Evolutionary conservation across 2,329 filamentous ascomycete species (phyloP), one percentile per base, ranked within the genome.

Genomic region (Xylaria sp.): DNA sequence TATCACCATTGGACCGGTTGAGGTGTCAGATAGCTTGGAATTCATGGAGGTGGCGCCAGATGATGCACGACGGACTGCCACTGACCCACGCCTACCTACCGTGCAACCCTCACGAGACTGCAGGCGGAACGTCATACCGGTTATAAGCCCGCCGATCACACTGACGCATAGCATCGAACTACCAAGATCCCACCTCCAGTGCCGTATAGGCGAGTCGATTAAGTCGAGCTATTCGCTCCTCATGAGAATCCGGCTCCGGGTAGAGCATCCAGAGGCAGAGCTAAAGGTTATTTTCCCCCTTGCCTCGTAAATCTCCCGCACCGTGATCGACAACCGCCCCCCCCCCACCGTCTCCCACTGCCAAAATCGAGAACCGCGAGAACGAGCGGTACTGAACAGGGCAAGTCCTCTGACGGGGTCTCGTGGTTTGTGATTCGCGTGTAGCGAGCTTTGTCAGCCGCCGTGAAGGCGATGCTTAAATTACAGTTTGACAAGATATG

Each of bases 91-190:
- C 10, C n/a, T 19, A 38, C n/a, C n/a, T n/a, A n/a, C n/a, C n/a
- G n/a, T n/a, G n/a, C n/a, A n/a, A n/a, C n/a, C n/a, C n/a, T n/a
- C n/a, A n/a, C n/a, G n/a, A n/a, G n/a, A n/a, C 47, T 51, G 47
- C 41, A 37, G 41, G 10, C 29, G 13, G 13, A 55, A 64, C 62
- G 62, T 64, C 62, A 64, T 64, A 53, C 15, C 54, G 23, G 46
- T 17, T 54, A n/a, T 29, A 11, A 54, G 54, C 23, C 51, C 41
- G 62, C 48, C 58, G 54, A 64, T 62, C 58, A 62, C 35, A 31
- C 43, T 47, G 58, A 33, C 37, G 61, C 35, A 40, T 33, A 27
- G 37, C 31, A 23, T 54, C 37, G 49, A 49, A 37, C 41, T 27
- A 17, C 25, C n/a, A n/a, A 52, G n/a, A n/a, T n/a, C n/a, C n/a